These are phyloP conservation scores for Petunia secreta DNA, from an alignment of 257 asterid genomes.

Conservation along the genomic window DNA sequence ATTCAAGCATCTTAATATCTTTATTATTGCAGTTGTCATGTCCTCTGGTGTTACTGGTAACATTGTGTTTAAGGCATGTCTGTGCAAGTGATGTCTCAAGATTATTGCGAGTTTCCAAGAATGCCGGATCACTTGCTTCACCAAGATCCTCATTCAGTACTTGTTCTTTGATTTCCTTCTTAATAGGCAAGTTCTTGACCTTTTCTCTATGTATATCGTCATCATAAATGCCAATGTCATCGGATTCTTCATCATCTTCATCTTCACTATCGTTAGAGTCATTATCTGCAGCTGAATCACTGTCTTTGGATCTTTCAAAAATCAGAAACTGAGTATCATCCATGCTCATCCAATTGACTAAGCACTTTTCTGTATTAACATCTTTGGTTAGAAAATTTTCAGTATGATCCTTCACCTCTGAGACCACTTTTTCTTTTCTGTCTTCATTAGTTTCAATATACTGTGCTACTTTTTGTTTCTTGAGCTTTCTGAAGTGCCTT, in stretches of 20 bases:
- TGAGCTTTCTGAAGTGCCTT: constrained; percentile 4
- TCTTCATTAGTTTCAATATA: not conserved
- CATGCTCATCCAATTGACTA: constrained; percentile 34
- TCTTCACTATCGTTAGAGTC: constrained; percentile 17
- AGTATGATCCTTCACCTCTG: not conserved
- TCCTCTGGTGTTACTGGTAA: not conserved
- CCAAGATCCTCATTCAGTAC: not conserved
- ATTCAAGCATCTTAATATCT: not conserved
- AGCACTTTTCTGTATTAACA: not conserved
- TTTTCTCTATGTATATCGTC: not conserved
- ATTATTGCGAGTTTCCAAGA: not conserved
- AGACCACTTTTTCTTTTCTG: constrained; percentile 12
- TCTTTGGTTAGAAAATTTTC: not conserved
- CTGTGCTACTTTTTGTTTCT: constrained; percentile 29
- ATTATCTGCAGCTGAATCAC: constrained; percentile 19
- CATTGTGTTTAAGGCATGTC: not conserved
- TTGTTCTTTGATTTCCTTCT: not conserved
- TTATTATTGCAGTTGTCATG: not conserved
- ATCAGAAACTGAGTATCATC: constrained; percentile 28
- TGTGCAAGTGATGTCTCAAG: not conserved
- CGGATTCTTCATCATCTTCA: constrained; percentile 7
- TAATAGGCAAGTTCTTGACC: not conserved
- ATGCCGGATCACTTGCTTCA: not conserved
- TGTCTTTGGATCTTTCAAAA: constrained; percentile 14
- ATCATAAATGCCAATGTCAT: not conserved